Conservation (phyloP, 2,329 filamentous ascomycete genomes). For the Ceratocystis lukuohia region DNA sequence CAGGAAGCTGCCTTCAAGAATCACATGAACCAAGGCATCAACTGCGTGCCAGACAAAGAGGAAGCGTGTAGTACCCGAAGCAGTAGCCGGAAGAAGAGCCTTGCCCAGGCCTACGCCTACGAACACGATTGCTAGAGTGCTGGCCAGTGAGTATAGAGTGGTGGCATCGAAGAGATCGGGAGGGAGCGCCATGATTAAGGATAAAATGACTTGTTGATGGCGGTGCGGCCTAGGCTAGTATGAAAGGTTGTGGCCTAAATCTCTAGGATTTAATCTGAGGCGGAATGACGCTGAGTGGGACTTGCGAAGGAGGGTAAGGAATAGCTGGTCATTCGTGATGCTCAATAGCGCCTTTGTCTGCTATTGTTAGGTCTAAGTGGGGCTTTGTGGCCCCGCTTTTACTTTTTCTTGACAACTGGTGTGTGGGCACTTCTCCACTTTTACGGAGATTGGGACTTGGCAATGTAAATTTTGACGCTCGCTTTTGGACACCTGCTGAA, state of each 20-base stretch:
- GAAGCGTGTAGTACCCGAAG: constrained; percentile 48
- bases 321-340: not conserved
- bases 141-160: constrained; percentile 45
- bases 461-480: not conserved
- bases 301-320: not conserved
- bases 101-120: constrained; percentile 22
- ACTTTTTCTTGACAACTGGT: not conserved
- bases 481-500: not conserved
- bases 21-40: constrained; percentile 80
- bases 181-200: constrained; percentile 27
- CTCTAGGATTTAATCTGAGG: not conserved
- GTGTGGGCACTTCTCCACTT: not conserved
- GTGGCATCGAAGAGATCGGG: constrained; percentile 46
- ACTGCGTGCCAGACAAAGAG: constrained; percentile 94
- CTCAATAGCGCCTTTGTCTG: not conserved
- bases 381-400: not conserved
- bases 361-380: not conserved
- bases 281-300: not conserved
- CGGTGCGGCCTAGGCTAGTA: not conserved
- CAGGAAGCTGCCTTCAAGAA: constrained; percentile 81
- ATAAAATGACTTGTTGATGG: not conserved
- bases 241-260: not conserved
- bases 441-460: not conserved
- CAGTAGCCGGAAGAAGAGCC: constrained; percentile 34
- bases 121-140: constrained; percentile 38